Conservation (phyloP, 2,329 filamentous ascomycete genomes). For the Alternaria burnsii region DNA sequence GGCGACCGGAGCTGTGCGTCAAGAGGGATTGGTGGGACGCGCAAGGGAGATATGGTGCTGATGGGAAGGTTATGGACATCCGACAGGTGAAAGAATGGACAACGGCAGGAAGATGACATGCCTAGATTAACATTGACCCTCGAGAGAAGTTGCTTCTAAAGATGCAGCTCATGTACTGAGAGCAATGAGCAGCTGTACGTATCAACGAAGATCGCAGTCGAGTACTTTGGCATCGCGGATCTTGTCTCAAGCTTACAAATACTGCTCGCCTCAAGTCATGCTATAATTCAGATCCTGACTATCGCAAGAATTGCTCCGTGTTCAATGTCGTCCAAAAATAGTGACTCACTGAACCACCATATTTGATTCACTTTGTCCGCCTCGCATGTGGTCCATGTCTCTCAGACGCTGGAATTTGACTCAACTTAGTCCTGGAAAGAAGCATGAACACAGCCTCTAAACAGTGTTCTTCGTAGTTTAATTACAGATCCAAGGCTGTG, state of each 20-base stretch:
- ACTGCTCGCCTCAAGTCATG: neutral
- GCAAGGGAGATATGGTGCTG: constrained; percentile 60
- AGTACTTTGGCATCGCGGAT: neutral
- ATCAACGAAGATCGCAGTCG: neutral
- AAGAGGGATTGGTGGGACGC: constrained; percentile 58
- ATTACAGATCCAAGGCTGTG: constrained; percentile 4
- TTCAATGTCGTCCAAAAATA: neutral
- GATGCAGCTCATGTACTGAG: neutral
- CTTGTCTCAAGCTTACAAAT: neutral
- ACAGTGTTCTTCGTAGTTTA: neutral
- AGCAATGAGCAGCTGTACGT: neutral
- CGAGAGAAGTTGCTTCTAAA: neutral
- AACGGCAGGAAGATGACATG: neutral
- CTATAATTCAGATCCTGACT: neutral
- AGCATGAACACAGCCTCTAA: neutral
- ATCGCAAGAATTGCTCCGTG: neutral
- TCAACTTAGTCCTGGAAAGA: neutral
- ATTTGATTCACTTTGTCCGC: neutral
- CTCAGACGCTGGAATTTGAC: neutral
- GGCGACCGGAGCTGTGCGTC: constrained; percentile 62
- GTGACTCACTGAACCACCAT: constrained; percentile 11
- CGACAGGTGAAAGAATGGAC: constrained; percentile 47
- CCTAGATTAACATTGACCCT: neutral
- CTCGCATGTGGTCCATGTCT: neutral
- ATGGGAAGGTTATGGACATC: constrained; percentile 60